Conservation (phyloP, 2,329 filamentous ascomycete genomes). For the Diaporthe helianthi region DNA sequence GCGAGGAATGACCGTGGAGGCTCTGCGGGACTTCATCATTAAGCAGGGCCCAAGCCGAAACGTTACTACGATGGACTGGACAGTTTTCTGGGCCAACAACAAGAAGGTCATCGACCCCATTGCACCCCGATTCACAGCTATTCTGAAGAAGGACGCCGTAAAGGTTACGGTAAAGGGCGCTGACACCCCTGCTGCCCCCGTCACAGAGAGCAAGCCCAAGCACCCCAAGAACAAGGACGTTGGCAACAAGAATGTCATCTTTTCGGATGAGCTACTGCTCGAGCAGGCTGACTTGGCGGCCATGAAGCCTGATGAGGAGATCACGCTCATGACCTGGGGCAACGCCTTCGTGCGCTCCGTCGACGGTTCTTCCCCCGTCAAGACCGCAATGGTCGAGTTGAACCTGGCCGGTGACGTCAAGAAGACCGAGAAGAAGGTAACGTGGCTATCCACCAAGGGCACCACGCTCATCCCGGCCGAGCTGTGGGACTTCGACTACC, state of each 20-base stretch:
- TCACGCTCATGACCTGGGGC: constrained; percentile 97
- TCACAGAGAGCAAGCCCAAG: constrained; percentile 79
- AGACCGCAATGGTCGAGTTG: constrained; percentile 79
- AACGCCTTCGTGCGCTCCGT: constrained; percentile 81
- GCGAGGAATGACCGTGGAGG: constrained; percentile 79
- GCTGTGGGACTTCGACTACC: constrained; percentile 92
- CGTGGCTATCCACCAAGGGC: constrained; percentile 81
- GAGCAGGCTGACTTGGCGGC: constrained; percentile 86
- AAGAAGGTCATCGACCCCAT: constrained; percentile 84
- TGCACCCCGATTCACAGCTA: constrained; percentile 75
- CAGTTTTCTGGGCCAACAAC: constrained; percentile 75
- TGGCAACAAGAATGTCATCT: constrained; percentile 85
- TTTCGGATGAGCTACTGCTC: constrained; percentile 76
- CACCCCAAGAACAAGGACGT: constrained; percentile 89
- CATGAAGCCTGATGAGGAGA: constrained; percentile 86
- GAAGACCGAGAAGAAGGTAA: constrained; percentile 95
- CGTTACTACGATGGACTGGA: constrained; percentile 86
- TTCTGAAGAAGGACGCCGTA: constrained; percentile 75
- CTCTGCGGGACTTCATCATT: constrained; percentile 82
- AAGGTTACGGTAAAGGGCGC: constrained; percentile 73
- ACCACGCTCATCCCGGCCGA: constrained; percentile 83
- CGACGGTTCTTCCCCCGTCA: constrained; percentile 65
- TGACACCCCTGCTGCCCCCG: constrained; percentile 68
- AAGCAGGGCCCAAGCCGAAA: constrained; percentile 86
- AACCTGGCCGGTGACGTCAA: constrained; percentile 93